phyloP scores from a whole-genome alignment of 768 basidiomycete species.

The Podaxis sp. region DNA sequence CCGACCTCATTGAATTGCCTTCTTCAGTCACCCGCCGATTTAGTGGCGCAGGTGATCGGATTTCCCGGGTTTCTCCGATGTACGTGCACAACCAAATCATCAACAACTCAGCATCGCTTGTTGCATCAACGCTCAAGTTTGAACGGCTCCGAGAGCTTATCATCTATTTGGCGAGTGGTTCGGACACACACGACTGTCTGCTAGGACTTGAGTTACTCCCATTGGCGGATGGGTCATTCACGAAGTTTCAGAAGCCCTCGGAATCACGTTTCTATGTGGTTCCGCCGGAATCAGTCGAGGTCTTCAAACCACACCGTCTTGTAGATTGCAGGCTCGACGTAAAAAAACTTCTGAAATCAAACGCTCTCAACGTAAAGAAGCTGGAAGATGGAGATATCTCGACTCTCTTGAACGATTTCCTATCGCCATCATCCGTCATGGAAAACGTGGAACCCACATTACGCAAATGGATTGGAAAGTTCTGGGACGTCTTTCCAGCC shows the following conservation, averaged over 20 bases:
- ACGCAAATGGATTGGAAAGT: conserved; percentile 28
- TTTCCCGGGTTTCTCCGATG: neutral
- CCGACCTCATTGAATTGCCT: conserved; percentile 1
- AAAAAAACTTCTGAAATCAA: neutral
- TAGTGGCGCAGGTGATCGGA: neutral
- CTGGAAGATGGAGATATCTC: conserved; percentile 3
- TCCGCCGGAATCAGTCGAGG: conserved; percentile 16
- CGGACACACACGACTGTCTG: conserved; percentile 18
- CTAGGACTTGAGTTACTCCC: conserved; percentile 35
- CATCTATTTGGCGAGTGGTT: conserved; percentile 24
- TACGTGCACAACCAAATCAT: conserved; percentile 13
- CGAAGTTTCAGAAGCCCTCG: conserved; percentile 21
- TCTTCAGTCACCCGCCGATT: neutral
- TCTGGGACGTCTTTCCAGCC: conserved; percentile 29
- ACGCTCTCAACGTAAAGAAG: conserved; percentile 1
- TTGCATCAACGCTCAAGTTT: conserved; percentile 22
- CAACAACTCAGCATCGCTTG: neutral
- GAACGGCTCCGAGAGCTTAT: conserved; percentile 27
- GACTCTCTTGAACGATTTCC: conserved; percentile 1
- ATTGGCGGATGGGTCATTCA: conserved; percentile 33
- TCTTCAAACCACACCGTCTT: conserved; percentile 23
- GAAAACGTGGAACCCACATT: neutral
- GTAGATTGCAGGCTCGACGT: neutral
- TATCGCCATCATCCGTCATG: neutral
- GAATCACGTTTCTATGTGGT: conserved; percentile 28